Evolutionary conservation across 176 grass and related monocot species (phyloP).

Genomic region (Rhynchospora breviuscula): DNA sequence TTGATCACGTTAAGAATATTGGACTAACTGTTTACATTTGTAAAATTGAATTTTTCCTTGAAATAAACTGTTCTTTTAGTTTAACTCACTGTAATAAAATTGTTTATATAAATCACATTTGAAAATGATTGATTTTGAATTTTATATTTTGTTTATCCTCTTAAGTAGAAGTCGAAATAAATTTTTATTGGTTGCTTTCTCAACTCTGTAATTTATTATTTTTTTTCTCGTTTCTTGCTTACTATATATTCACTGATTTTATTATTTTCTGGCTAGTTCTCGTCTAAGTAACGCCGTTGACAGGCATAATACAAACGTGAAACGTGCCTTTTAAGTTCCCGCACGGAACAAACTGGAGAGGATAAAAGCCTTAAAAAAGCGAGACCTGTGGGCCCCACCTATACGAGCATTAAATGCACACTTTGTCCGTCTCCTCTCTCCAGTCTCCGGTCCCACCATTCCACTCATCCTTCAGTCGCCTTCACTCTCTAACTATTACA

Average conservation of each 20-base stretch:
- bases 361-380: not conserved
- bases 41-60: too few relatives aligned
- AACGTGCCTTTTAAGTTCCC: not conserved
- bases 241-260: not conserved
- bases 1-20: too few relatives aligned
- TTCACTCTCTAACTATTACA: constrained; percentile 6
- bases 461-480: constrained; percentile 10
- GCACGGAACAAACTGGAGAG: constrained; percentile 6
- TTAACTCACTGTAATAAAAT: too few relatives aligned
- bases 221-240: not conserved
- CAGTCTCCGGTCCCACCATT: not conserved
- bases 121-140: not conserved
- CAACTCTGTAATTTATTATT: not conserved
- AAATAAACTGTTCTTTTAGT: too few relatives aligned
- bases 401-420: constrained; percentile 12
- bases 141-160: too few relatives aligned
- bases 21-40: too few relatives aligned
- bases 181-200: not conserved
- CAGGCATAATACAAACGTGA: not conserved
- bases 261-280: not conserved
- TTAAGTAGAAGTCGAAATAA: not conserved
- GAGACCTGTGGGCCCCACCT: not conserved
- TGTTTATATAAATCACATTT: not conserved
- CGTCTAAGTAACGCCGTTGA: not conserved
- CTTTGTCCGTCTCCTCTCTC: constrained; percentile 21